Evolutionary conservation across 129 eudicot genomes (phyloP), one percentile per base, ranked within the genome.

Genomic region (Solidago caesia): DNA sequence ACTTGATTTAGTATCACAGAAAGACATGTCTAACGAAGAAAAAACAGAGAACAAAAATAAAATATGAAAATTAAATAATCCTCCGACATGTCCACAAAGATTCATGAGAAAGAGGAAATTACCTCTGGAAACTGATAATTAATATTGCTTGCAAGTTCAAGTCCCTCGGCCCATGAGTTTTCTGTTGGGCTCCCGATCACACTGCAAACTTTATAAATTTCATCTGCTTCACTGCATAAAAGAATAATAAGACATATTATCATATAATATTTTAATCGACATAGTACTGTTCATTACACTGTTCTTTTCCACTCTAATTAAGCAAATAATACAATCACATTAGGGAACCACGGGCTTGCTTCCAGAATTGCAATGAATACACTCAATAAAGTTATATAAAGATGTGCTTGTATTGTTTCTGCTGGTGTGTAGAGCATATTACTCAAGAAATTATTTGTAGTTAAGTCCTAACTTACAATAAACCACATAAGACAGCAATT

Each of bases 61-160:
- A 9, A 14, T 13, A 56, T 42, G 3, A 9, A 51, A 79, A 56
- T 13, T 53, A 9, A 16, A 15, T 21, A n/a, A n/a, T 53, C 59
- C 39, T 21, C 21, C 5, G 57, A 15, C 59, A 53, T n/a, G 7
- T 6, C 10, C n/a, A 5, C 16, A 25, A 9, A 64, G 56, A 7
- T 27, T 13, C 51, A 39, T 61, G 9, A 13, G n/a, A 48, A 66
- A 47, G 25, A 49, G 9, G 1, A 71, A 64, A 79, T 43, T 39
- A 94, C 99, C 90, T 85, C 85, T 5, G 97, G 97, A 77, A 94
- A 91, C 83, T 91, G 91, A 84, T 88, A 94, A 76, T 84, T 88
- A 80, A 91, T 84, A 44, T 72, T 71, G 62, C 71, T 77, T n/a
- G 96, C 91, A 77, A 90, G 99, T 70, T 84, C 86, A 75, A 85